Evolutionary conservation across 2,329 filamentous ascomycete species (phyloP).

Genomic region (Xylariaceae sp.): DNA sequence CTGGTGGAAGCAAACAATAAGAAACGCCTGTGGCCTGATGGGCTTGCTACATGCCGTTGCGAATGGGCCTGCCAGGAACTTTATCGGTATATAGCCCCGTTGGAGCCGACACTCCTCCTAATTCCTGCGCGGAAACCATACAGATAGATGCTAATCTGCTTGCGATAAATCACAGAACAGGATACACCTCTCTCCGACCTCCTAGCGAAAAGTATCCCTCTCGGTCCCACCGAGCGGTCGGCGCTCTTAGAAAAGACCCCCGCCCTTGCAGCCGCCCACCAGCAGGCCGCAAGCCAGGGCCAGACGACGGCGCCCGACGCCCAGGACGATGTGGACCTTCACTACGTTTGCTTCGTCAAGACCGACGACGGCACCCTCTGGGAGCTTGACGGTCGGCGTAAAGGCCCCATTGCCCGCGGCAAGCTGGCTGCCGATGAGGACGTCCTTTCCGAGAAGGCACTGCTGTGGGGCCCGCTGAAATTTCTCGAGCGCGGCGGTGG

Average conservation of each 20-base stretch:
- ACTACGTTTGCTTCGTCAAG: slow-evolving; percentile 95
- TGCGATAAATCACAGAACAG: slow-evolving; percentile 32
- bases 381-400: slow-evolving; percentile 56
- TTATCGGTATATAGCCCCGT: slow-evolving; percentile 43
- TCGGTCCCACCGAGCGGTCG: slow-evolving; percentile 62
- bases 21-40: slow-evolving; percentile 89
- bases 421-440: slow-evolving; percentile 57
- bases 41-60: slow-evolving; percentile 75
- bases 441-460: slow-evolving; percentile 67
- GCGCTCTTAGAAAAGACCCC: slow-evolving; percentile 70
- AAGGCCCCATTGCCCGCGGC: slow-evolving; percentile 53
- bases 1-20: slow-evolving; percentile 94
- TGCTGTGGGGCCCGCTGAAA: slow-evolving; percentile 60
- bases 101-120: slow-evolving; percentile 39
- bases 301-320: slow-evolving; percentile 75
- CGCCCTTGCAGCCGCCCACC: slow-evolving; percentile 72
- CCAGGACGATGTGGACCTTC: slow-evolving; percentile 79
- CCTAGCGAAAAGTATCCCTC: slow-evolving; percentile 62
- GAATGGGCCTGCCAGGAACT: slow-evolving; percentile 65
- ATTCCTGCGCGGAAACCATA: not conserved
- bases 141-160: not conserved
- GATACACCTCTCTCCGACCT: slow-evolving; percentile 58
- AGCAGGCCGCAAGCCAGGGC: slow-evolving; percentile 67
- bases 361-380: slow-evolving; percentile 55
- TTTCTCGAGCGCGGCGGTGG: slow-evolving; percentile 51